phyloP scores from a whole-genome alignment of 2,329 filamentous ascomycete genomes.

The Sarocladium oryzae region DNA sequence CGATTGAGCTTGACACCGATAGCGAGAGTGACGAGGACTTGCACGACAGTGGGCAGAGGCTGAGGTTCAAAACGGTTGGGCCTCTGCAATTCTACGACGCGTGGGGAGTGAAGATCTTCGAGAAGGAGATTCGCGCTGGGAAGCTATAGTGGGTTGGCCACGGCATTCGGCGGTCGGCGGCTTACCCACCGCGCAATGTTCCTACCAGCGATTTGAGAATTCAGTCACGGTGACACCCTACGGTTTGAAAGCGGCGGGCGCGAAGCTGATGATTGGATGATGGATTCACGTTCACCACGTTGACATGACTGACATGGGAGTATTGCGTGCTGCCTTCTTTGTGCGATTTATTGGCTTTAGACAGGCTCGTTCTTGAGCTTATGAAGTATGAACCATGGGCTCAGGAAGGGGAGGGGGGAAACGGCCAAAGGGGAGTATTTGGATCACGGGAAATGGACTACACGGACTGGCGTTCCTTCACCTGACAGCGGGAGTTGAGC shows the following conservation, averaged over 20 bases:
- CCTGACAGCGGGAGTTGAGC: neutral
- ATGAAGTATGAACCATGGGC: neutral
- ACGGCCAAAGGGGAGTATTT: too few species aligned
- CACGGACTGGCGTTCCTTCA: neutral
- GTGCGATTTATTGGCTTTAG: neutral
- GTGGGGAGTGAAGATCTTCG: constrained; percentile 49
- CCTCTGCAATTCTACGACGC: constrained; percentile 32
- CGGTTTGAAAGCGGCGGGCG: neutral
- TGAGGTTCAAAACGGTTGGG: constrained; percentile 29
- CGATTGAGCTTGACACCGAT: constrained; percentile 23
- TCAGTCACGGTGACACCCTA: constrained; percentile 11
- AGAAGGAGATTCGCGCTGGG: constrained; percentile 40
- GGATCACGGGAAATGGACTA: neutral
- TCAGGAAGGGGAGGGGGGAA: too few species aligned
- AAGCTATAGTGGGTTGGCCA: neutral
- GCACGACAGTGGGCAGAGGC: constrained; percentile 20
- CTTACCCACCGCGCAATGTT: neutral
- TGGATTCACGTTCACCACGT: neutral
- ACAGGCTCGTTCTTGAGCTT: neutral
- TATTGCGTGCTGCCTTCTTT: neutral
- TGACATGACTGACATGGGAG: neutral
- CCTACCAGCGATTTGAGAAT: too few species aligned
- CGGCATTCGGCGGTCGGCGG: neutral
- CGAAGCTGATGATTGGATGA: constrained; percentile 2
- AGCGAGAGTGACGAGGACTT: constrained; percentile 26